Evolutionary conservation across 2,329 filamentous ascomycete species (phyloP).

Genomic region (Aureobasidium namibiae): DNA sequence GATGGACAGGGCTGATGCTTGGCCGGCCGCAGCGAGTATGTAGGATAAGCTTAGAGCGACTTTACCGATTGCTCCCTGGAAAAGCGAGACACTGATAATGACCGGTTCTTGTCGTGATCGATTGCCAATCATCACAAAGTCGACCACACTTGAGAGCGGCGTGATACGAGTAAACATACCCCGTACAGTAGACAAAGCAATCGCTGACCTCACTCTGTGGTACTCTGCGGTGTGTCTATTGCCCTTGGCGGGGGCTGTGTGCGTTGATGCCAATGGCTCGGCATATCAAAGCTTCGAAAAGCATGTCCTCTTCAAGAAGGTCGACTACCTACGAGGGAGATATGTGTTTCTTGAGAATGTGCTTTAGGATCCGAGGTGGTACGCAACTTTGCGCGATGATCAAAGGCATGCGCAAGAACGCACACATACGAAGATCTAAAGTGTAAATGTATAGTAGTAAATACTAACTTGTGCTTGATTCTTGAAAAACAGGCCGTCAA

Average conservation of each 20-base stretch:
- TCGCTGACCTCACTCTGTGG: conserved; percentile 5
- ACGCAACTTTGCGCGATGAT: not conserved
- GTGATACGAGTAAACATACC: not conserved
- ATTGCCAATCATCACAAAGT: not conserved
- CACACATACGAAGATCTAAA: not conserved
- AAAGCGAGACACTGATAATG: not conserved
- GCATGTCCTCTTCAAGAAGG: not conserved
- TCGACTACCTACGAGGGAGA: not conserved
- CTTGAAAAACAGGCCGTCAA: not conserved
- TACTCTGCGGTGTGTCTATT: not conserved
- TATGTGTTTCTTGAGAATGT: not conserved
- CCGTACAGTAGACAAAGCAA: no score
- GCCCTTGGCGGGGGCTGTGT: conserved; percentile 10
- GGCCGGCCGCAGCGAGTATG: not conserved
- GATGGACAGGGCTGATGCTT: not conserved
- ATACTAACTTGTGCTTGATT: not conserved
- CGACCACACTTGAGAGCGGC: not conserved
- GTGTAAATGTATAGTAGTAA: not conserved
- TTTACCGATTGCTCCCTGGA: not conserved
- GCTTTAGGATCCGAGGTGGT: not conserved
- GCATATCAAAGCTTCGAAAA: conserved; percentile 3
- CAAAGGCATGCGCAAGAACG: not conserved
- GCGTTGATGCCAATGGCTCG: not conserved
- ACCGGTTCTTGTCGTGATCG: not conserved
- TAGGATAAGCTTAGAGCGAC: not conserved